Evolutionary conservation across 1,139 yeast genomes (phyloP), one percentile per base, ranked within the genome.

Genomic region (Nakaseomyces bracarensis): DNA sequence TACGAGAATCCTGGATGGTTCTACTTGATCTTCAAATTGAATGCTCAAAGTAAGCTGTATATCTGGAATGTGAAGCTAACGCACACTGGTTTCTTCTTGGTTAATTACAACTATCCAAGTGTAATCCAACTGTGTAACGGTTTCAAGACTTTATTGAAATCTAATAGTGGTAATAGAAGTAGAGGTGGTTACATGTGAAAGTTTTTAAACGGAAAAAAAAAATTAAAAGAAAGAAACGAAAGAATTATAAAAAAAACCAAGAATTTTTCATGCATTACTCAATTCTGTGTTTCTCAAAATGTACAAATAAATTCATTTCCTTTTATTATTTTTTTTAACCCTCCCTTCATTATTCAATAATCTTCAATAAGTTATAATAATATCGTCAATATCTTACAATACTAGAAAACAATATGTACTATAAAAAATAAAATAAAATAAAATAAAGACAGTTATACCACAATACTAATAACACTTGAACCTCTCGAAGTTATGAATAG

Each of bases 1-100:
- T 87, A 85, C 63, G 83, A 81, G 58, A 77, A 81, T 36, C 96
- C 99, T 1, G 98, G 98, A 18, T 86, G 89, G 77, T 87, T 91
- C 63, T 71, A 79, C 54, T 69, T 91, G 46, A 73, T 89, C 64
- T 91, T 89, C 71, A 91, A 89, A 65, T 72, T 78, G 19, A 84
- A 79, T 52, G 81, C 77, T 22, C 71, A 71, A 46, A 76, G 94
- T 14, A 80, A 83, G 30, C 72, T 87, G 36, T 77, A 79, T 52
- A 79, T 86, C 3, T 86, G 96, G 95, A 85, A 85, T 56, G 96
- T 91, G 31, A 82, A 79, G 63, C 86, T 87, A 10, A 81, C 83
- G 43, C 87, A 93, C 27, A 82, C 81, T 49, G 97, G 97, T 4
- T 91, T 77, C 60, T 79, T 77, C 54, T 70, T 91, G 61, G 79